Evolutionary conservation across 2,329 filamentous ascomycete species (phyloP).

Genomic region (Uncinocarpus reesii): DNA sequence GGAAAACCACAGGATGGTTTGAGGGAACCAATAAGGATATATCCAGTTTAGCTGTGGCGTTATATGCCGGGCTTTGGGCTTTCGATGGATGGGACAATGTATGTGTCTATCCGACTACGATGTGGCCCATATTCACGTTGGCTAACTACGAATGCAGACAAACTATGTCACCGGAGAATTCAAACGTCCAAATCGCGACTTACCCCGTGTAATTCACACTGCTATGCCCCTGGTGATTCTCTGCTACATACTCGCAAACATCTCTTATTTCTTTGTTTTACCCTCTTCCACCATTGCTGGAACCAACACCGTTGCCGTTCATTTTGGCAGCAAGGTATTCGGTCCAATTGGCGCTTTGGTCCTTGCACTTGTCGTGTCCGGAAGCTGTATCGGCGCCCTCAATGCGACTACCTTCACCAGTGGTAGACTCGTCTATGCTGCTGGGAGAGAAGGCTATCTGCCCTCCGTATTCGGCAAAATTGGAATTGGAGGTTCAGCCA

Average conservation of each 20-base stretch:
- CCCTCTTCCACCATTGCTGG: slow-evolving; percentile 69
- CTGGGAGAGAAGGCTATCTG: slow-evolving; percentile 89
- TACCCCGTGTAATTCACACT: slow-evolving; percentile 90
- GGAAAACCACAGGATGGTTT: slow-evolving; percentile 85
- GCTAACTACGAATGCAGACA: slow-evolving; percentile 47
- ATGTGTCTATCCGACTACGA: slow-evolving; percentile 31
- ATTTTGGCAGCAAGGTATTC: slow-evolving; percentile 84
- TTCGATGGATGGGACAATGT: slow-evolving; percentile 99
- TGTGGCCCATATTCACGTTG: neutral
- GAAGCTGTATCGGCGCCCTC: slow-evolving; percentile 85
- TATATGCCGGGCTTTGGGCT: slow-evolving; percentile 94
- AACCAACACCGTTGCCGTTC: slow-evolving; percentile 89
- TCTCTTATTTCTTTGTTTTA: slow-evolving; percentile 89
- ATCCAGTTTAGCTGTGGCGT: slow-evolving; percentile 81
- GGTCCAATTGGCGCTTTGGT: slow-evolving; percentile 71
- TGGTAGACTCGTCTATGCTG: slow-evolving; percentile 82
- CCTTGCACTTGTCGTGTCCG: slow-evolving; percentile 78
- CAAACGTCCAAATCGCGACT: slow-evolving; percentile 76
- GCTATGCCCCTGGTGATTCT: slow-evolving; percentile 90
- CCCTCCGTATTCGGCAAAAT: slow-evolving; percentile 74
- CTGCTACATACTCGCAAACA: slow-evolving; percentile 80
- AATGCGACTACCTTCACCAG: slow-evolving; percentile 93
- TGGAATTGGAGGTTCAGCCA: slow-evolving; percentile 47
- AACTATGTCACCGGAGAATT: slow-evolving; percentile 98
- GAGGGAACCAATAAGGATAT: slow-evolving; percentile 68